Evolutionary conservation across 306 rosid species (phyloP).

Genomic region (Abrus precatorius): DNA sequence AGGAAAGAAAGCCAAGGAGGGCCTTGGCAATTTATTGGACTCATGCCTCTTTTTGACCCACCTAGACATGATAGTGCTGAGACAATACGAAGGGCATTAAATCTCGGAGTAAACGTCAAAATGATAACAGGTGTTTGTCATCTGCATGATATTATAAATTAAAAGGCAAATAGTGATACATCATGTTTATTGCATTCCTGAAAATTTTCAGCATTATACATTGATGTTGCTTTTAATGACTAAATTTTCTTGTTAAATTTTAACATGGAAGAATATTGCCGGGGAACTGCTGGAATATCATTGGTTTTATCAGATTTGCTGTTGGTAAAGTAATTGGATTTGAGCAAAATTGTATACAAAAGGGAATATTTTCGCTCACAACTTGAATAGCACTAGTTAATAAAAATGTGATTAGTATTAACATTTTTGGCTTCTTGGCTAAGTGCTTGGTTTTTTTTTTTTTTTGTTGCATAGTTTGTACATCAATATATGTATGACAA

Average conservation of each 20-base stretch:
- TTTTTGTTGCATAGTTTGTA: neutral
- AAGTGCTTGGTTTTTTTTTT: neutral
- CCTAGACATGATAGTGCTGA: slow-evolving; percentile 95
- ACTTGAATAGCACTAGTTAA: neutral
- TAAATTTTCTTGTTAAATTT: neutral
- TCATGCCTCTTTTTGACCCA: slow-evolving; percentile 86
- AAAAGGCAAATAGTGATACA: neutral
- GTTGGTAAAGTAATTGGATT: neutral
- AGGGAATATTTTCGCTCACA: neutral
- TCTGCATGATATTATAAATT: slow-evolving; percentile 19
- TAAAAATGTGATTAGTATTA: neutral
- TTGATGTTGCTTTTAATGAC: neutral
- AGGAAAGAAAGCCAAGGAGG: slow-evolving; percentile 80
- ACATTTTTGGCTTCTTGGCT: neutral
- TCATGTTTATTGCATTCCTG: neutral
- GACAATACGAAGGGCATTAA: slow-evolving; percentile 77
- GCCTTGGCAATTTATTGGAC: slow-evolving; percentile 80
- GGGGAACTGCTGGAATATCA: neutral
- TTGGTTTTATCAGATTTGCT: neutral
- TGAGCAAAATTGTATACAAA: neutral
- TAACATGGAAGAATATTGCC: neutral
- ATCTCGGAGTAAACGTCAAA: slow-evolving; percentile 88
- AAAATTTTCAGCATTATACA: neutral
- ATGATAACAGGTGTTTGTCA: slow-evolving; percentile 82
- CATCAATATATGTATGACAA: neutral